A percentile compares a stretch with the other conserved stretches of the same genome.
Conservation (phyloP, 805 yeast species). For the Saccharomycopsis olivae region DNA sequence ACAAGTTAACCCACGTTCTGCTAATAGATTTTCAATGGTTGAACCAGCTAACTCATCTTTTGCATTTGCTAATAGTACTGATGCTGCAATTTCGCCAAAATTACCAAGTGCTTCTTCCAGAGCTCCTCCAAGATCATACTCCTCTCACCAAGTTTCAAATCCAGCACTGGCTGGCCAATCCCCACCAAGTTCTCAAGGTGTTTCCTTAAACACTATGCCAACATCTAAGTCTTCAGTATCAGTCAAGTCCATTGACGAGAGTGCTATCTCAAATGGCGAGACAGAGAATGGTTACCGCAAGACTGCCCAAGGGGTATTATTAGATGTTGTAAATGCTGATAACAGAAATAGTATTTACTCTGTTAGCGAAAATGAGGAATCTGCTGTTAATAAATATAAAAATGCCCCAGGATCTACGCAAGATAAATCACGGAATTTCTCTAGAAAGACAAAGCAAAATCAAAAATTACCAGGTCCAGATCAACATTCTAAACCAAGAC, state of each 20-base stretch:
- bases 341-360: constrained; percentile 12
- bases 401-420: not conserved
- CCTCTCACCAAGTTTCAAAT: constrained; percentile 10
- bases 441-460: constrained; percentile 11
- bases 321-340: constrained; percentile 65
- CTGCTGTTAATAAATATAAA: not conserved
- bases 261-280: constrained; percentile 13
- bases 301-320: constrained; percentile 57
- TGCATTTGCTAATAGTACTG: constrained; percentile 7
- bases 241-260: constrained; percentile 10
- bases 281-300: constrained; percentile 26
- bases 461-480: constrained; percentile 30
- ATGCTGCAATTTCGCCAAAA: constrained; percentile 1
- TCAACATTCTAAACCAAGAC: constrained; percentile 56
- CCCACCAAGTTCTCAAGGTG: not conserved
- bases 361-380: constrained; percentile 2
- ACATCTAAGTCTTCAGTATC: constrained; percentile 11
- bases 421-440: not conserved
- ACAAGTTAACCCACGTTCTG: not conserved
- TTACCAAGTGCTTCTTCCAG: constrained; percentile 6
- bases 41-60: constrained; percentile 17
- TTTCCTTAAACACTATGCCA: constrained; percentile 4
- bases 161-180: not conserved
- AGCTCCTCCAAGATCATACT: constrained; percentile 10
- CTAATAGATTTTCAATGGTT: constrained; percentile 17